Evolutionary conservation across 495 filamentous ascomycete genomes (phyloP), one percentile per base, ranked within the genome.

Genomic region (Tuber borchii): DNA sequence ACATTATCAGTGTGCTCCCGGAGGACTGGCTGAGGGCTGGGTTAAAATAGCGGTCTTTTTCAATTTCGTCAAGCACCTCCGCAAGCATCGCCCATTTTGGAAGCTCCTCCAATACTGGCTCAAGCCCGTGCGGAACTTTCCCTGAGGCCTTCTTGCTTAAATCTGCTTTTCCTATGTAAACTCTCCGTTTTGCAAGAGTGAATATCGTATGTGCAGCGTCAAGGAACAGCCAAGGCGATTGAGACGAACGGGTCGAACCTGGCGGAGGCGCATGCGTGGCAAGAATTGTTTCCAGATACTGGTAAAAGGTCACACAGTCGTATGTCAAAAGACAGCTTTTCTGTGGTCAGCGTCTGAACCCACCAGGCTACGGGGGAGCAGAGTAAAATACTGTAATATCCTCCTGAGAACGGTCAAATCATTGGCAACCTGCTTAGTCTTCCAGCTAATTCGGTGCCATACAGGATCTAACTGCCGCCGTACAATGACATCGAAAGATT

Each of bases 161-260:
- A 19, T 73, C 46, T n/a, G 84, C 85, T 69, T 86, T 86, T 2
- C 91, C 92, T 46, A 91, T 87, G 80, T 97, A 99, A n/a, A 97
- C 94, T 74, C 95, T 87, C 37, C 91, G 88, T 82, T 93, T 97
- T 0, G 95, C 93, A 17, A 93, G 94, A 71, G 92, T 91, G 75
- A 99, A 98, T 5, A 99, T 93, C 46, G 91, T 93, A 84, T 97
- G 92, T 6, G 95, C 95, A 37, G 95, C 94, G 84, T 98, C 95
- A 20, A 97, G 88, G 81, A 97, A 98, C 16, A 98, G 88, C 95
- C 95, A 99, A 0, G 95, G 95, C 3, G 95, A 95, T 78, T 97
- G 93, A 43, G 90, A 94, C 82, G 96, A 92, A 74, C 90, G 90
- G 34, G 91, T 97, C 9, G 93, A 92, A 0, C 94, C 95, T 69